Conservation (phyloP, 768 basidiomycete genomes). For the Multifurca ochricompacta region DNA sequence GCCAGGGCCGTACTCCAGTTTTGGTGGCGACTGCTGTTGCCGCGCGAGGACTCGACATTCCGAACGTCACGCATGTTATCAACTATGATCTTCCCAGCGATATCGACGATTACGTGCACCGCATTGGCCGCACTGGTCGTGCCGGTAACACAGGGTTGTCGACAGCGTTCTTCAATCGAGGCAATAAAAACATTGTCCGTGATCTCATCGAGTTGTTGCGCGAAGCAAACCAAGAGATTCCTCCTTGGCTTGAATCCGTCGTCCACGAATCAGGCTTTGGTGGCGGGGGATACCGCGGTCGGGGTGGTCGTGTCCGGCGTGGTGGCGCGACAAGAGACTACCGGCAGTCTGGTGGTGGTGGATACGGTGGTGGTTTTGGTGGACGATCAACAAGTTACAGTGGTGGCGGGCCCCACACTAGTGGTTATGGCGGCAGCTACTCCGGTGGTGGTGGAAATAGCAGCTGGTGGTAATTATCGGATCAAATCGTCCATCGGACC, state of each 20-base stretch:
- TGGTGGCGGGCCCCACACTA: conserved; percentile 27
- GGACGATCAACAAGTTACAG: conserved; percentile 29
- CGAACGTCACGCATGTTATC: conserved; percentile 97
- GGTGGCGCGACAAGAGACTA: conserved; percentile 47
- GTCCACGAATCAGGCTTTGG: conserved; percentile 76
- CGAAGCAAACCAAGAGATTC: conserved; percentile 95
- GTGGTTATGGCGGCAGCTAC: conserved; percentile 26
- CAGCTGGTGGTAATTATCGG: conserved; percentile 44
- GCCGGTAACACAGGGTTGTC: conserved; percentile 95
- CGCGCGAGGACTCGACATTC: conserved; percentile 97
- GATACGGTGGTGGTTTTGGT: conserved; percentile 27
- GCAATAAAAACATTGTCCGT: conserved; percentile 86
- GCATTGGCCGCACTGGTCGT: conserved; percentile 96
- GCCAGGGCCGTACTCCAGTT: conserved; percentile 89
- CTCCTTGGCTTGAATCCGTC: conserved; percentile 82
- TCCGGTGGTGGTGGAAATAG: conserved; percentile 25
- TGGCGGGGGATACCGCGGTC: conserved; percentile 39
- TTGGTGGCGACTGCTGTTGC: conserved; percentile 98
- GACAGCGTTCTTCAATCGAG: conserved; percentile 94
- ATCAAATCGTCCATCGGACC: conserved; percentile 4
- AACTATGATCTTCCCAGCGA: conserved; percentile 97
- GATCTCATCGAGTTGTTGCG: conserved; percentile 89
- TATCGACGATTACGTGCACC: conserved; percentile 98
- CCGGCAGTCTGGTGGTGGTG: conserved; percentile 32
- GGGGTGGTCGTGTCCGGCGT: conserved; percentile 51